Evolutionary conservation across 2,329 filamentous ascomycete genomes (phyloP).

Genomic region (Cryphonectria naterciae): DNA sequence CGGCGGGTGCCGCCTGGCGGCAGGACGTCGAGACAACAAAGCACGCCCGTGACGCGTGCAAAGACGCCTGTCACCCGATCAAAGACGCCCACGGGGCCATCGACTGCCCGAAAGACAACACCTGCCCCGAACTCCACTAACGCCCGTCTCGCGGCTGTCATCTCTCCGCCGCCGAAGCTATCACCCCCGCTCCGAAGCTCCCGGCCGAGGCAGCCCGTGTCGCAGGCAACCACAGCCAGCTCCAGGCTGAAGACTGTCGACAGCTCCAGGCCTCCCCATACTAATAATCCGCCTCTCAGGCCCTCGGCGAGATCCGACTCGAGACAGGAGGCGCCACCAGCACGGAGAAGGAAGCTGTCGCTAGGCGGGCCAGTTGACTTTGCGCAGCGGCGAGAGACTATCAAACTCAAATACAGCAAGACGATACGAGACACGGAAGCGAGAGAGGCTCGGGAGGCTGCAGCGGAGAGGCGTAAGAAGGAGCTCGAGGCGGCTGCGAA

Average conservation of each 20-base stretch:
- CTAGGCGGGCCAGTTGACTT: conserved; percentile 78
- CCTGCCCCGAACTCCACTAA: conserved; percentile 51
- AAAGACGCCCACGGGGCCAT: conserved; percentile 50
- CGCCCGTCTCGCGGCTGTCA: conserved; percentile 71
- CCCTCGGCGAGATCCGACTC: conserved; percentile 35
- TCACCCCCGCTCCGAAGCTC: conserved; percentile 83
- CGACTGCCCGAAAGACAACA: conserved; percentile 46
- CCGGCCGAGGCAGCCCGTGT: conserved; percentile 78
- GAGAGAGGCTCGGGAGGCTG: conserved; percentile 56
- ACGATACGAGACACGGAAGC: conserved; percentile 77
- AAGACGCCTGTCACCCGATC: conserved; percentile 47
- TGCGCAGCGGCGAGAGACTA: conserved; percentile 77
- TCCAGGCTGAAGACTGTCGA: conserved; percentile 70
- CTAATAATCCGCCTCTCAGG: conserved; percentile 40
- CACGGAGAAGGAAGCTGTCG: conserved; percentile 57
- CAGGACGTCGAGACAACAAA: conserved; percentile 42
- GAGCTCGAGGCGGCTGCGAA: conserved; percentile 53
- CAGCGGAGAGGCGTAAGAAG: conserved; percentile 57
- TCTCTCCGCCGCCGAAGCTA: conserved; percentile 73
- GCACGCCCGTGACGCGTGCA: conserved; percentile 40
- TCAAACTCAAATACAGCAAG: conserved; percentile 83
- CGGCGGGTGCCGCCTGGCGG: conserved; percentile 45
- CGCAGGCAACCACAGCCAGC: conserved; percentile 71
- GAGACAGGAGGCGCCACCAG: conserved; percentile 44
- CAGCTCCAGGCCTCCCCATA: conserved; percentile 51